Conservation (phyloP, 73 alveolate species). For the Paramecium pentaurelia region DNA sequence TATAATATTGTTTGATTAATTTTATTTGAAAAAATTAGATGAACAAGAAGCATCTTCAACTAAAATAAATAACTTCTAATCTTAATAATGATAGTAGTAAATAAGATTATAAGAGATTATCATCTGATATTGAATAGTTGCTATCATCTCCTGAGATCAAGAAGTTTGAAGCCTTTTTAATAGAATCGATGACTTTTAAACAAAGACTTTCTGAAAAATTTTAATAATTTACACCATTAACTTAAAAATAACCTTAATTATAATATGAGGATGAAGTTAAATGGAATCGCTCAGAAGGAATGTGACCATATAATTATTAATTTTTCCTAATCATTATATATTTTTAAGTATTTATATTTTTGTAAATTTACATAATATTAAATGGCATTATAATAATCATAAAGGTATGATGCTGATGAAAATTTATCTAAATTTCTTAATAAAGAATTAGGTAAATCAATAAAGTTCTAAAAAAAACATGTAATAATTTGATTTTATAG, state of each 20-base stretch:
- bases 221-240: background rate
- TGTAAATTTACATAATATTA: background rate
- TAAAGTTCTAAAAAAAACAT: background rate
- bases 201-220: background rate
- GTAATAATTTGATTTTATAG: background rate
- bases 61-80: background rate
- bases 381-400: background rate
- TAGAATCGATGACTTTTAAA: background rate
- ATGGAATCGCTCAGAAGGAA: background rate
- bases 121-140: background rate
- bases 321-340: background rate
- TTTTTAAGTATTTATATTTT: background rate
- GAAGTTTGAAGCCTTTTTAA: background rate
- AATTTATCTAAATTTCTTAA: background rate
- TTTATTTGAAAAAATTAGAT: background rate
- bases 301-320: background rate
- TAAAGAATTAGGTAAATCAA: background rate
- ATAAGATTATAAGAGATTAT: background rate
- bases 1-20: background rate
- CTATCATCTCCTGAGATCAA: slow-evolving; percentile 1
- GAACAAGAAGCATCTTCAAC: background rate
- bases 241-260: background rate
- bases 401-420: background rate
- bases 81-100: background rate
- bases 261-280: background rate